Evolutionary conservation across 2,329 filamentous ascomycete genomes (phyloP), one percentile per base, ranked within the genome.

Genomic region (Sphaerulina populicola): DNA sequence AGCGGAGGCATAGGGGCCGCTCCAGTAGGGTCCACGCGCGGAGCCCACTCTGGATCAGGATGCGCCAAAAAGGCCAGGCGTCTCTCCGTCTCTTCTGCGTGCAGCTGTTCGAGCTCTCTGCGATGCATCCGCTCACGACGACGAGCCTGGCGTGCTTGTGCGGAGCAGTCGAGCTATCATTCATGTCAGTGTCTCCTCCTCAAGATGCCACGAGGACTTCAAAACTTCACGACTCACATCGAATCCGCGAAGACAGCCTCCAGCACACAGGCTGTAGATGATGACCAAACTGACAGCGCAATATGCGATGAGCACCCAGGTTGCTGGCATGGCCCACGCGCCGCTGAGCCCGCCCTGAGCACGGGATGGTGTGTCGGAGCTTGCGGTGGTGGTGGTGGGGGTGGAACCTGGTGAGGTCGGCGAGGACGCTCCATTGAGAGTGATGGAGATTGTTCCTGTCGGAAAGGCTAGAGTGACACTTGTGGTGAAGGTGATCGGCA

Each of bases 191-290:
- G 31, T 9, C 2, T n/a, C 7, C 10, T n/a, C 31, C 7, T 35
- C 31, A 27, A 27, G 23, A 27, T 27, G 23, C 23, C 6, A 35
- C 31, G 31, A 11, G 6, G 10, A 35, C 10, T 7, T 8, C 6
- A n/a, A 10, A 35, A 4, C 23, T 27, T 27, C 23, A 8, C 12
- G 4, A 44, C 52, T 29, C 29, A 54, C 52, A 6, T 46, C 47
- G 18, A 54, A 27, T 18, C 29, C 6, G 36, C 49, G 47, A 31
- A 54, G 36, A 6, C 35, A 46, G 10, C 52, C 52, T 9, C 47
- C 38, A 1, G 37, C 14, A 7, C 42, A 54, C 9, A 50, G 31
- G 4, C 18, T 33, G 15, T 39, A 47, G 10, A 50, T n/a, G 12
- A 54, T 11, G 1, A 54, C 4, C 29, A 49, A 5, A n/a, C 47